Base-by-base conservation (phyloP, 2,329 filamentous ascomycete genomes). In the Ophiobolus disseminans region DNA sequence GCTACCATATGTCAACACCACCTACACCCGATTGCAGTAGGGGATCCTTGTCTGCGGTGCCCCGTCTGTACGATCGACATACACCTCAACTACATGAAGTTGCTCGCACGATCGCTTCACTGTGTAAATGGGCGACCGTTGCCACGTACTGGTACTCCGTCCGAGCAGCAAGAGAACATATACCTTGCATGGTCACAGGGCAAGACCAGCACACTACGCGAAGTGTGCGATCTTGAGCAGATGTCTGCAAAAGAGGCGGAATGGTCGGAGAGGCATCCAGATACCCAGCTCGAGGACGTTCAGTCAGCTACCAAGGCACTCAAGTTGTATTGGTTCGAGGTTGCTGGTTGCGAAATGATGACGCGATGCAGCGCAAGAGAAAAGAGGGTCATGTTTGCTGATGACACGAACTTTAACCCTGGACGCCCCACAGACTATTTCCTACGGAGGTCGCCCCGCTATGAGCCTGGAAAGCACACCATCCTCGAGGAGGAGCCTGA, bases 381-480 rank as follows among this genome's bases (percentile, higher is more conserved):
- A 16, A 26, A 45, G 11, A 50, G 53, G 7, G 57, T 69, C 2
- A 41, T 20, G 4, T 69, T 69, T 35, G 37, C 50, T 1, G 40
- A 57, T 11, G 57, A 58, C 20, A 69, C 65, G 2, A 47, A 50
- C 14, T 67, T 66, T 19, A 43, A 52, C 13, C 50, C 49, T 1
- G 57, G 65, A 11, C 55, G 66, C 16, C 56, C 61, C 2, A 45
- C 55, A 39, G 50, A 50, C 10, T 68, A 68, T 45, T 69, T 65
- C 17, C 57, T 60, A 40, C 53, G 56, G 32, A 55, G 52, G 34
- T 66, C 62, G 4, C 62, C 57, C 10, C 62, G 66, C n/a, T 69
- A 69, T 26, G 60, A 68, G 22, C 58, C 64, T 13, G 65, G 65
- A 9, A 65, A 62, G 19, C 65, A 67, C 37, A 56, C 57, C 1